Evolutionary conservation across 371 early-diverging fungal species (phyloP).

Genomic region (Choanephora cucurbitarum): DNA sequence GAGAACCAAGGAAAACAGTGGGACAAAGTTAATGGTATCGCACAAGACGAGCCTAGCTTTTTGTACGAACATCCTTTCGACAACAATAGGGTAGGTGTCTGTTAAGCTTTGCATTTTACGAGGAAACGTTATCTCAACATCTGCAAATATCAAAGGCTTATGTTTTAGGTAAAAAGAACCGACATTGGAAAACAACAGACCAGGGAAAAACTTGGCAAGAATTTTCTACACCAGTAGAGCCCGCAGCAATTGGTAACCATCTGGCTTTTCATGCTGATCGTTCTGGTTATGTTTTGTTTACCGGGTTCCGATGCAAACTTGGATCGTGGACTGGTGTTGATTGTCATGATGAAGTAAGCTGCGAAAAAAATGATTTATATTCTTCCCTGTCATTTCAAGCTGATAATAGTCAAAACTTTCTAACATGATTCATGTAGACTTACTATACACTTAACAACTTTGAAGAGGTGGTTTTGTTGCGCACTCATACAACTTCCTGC

Average conservation of each 20-base stretch:
- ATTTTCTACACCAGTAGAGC: slow-evolving; percentile 56
- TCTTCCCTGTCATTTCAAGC: not conserved
- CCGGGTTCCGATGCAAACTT: slow-evolving; percentile 50
- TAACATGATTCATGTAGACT: slow-evolving; percentile 35
- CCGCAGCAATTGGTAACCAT: slow-evolving; percentile 38
- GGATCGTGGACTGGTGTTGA: slow-evolving; percentile 48
- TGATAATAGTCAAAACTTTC: not conserved
- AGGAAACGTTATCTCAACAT: not conserved
- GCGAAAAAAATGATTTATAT: too few species aligned
- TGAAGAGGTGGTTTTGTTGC: slow-evolving; percentile 49
- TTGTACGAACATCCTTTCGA: slow-evolving; percentile 65
- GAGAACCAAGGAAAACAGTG: slow-evolving; percentile 71
- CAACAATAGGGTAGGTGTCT: slow-evolving; percentile 46
- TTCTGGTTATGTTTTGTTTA: slow-evolving; percentile 59
- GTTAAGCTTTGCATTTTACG: not conserved
- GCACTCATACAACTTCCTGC: slow-evolving; percentile 62
- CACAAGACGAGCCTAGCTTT: slow-evolving; percentile 33
- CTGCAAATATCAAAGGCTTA: slow-evolving; percentile 52
- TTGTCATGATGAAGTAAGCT: slow-evolving; percentile 56
- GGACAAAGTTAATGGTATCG: slow-evolving; percentile 48
- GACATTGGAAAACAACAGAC: slow-evolving; percentile 70
- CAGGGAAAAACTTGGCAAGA: slow-evolving; percentile 65
- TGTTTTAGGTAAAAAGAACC: slow-evolving; percentile 55
- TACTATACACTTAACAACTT: slow-evolving; percentile 73
- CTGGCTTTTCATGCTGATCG: slow-evolving; percentile 72